Percentiles rank a stretch among this genome's conserved stretches.
phyloP scores from a whole-genome alignment of 768 basidiomycete genomes.

The Dacryopinax primogenitus region DNA sequence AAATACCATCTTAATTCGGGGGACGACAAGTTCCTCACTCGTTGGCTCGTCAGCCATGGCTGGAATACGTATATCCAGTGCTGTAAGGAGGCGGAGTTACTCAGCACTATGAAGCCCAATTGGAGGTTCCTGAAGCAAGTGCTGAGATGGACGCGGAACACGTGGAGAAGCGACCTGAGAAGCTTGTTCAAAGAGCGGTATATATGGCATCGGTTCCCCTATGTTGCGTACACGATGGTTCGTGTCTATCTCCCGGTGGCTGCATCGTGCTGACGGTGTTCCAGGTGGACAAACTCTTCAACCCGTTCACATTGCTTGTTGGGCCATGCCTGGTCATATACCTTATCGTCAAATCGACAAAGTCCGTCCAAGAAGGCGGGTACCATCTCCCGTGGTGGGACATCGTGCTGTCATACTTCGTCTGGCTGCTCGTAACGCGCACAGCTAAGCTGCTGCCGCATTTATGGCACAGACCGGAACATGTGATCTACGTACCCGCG shows the following conservation, averaged over 20 bases:
- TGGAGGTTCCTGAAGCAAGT: constrained; percentile 94
- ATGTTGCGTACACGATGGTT: constrained; percentile 80
- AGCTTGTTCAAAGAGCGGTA: constrained; percentile 79
- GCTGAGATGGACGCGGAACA: constrained; percentile 84
- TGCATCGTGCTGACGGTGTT: neutral
- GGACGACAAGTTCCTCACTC: constrained; percentile 86
- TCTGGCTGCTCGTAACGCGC: constrained; percentile 33
- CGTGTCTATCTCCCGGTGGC: constrained; percentile 18
- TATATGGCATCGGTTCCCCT: constrained; percentile 77
- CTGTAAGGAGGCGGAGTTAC: constrained; percentile 67
- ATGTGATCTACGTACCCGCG: constrained; percentile 71
- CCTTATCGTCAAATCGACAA: constrained; percentile 67
- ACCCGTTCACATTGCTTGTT: constrained; percentile 72
- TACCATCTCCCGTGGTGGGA: constrained; percentile 74
- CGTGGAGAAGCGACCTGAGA: constrained; percentile 81
- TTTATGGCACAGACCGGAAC: constrained; percentile 60
- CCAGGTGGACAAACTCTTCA: constrained; percentile 73
- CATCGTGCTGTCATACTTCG: constrained; percentile 26
- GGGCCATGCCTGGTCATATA: constrained; percentile 69
- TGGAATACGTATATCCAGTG: constrained; percentile 91
- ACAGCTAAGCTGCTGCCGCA: constrained; percentile 61
- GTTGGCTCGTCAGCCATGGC: constrained; percentile 93
- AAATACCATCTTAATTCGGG: constrained; percentile 93
- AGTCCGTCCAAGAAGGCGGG: constrained; percentile 50
- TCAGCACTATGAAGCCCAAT: constrained; percentile 92